Base-by-base conservation (phyloP, 441 rosid genomes). In the Syzygium malaccense region DNA sequence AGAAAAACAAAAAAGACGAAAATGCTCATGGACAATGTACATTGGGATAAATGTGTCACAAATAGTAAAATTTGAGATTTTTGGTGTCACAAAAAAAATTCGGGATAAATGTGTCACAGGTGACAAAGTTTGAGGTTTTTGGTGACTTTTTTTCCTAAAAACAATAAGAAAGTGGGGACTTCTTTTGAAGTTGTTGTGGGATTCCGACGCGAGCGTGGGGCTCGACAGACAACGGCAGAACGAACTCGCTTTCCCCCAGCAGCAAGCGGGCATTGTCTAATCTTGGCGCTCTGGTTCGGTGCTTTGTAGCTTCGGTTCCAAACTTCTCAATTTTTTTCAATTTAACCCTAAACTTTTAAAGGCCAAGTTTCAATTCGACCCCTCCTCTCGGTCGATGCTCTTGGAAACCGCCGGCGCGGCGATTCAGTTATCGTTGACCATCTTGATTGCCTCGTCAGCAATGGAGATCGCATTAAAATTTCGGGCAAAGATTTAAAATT, bases 401-500 rank as follows among this genome's bases (percentile, higher is more conserved):
- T 5, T 5, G 2, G 14, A 60, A 60, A 13, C 28, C 32, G 0
- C 32, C 3, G 15, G 3, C 4, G 7, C 8, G 8, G 1, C 18
- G 1, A 1, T 28, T 1, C 8, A 14, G 0, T 60, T 1, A 28
- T 60, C 32, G 1, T 28, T 1, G 1, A 2, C 9, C 1, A 9
- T 19, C 8, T 18, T 19, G 19, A 25, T 3, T 13, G 8, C 17
- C 17, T 2, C 3, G 0, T 12, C 2, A 41, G 4, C 0, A 12
- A 41, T 75, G 8, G 4, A 17, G 8, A 75, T 41, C 7, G 7
- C 7, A 0, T 2, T 41, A 0, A 8, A 41, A 75, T 23, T 41
- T 41, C 0, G 10, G 0, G 0, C 3, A 0, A 2, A 10, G 1
- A 2, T 7, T 23, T 75, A 14, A 41, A 75, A 41, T 0, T 13